Evolutionary conservation across 2,329 filamentous ascomycete species (phyloP).

Genomic region (Stachybotrys elegans): DNA sequence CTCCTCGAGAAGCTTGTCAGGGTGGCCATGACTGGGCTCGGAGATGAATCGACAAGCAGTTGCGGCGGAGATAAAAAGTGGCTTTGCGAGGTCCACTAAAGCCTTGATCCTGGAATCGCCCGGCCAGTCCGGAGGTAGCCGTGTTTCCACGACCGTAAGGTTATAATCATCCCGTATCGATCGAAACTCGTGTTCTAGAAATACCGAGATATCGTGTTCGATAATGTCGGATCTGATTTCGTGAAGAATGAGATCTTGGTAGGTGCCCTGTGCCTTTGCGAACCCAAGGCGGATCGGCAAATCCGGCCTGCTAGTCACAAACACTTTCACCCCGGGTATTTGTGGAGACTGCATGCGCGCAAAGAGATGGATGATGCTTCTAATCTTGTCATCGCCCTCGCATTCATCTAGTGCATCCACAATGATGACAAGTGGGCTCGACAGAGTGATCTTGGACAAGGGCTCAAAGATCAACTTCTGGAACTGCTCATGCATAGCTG

Average conservation of each 20-base stretch:
- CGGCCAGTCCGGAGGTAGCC: constrained; percentile 22
- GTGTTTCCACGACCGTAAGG: neutral
- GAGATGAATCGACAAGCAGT: constrained; percentile 23
- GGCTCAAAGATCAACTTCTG: constrained; percentile 24
- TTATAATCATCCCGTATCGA: neutral
- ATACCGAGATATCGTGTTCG: constrained; percentile 29
- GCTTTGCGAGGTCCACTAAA: constrained; percentile 22
- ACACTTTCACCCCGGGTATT: constrained; percentile 22
- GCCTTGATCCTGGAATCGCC: neutral
- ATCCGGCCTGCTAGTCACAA: constrained; percentile 37
- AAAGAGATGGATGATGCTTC: constrained; percentile 23
- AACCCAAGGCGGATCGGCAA: constrained; percentile 29
- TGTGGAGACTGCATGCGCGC: constrained; percentile 7
- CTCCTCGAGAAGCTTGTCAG: constrained; percentile 12
- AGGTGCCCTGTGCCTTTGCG: constrained; percentile 12
- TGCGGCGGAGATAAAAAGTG: constrained; percentile 30
- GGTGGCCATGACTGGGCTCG: constrained; percentile 10
- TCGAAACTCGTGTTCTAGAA: constrained; percentile 13
- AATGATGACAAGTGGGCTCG: constrained; percentile 1
- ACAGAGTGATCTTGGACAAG: neutral
- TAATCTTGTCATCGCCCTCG: constrained; percentile 13
- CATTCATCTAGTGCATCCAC: constrained; percentile 1
- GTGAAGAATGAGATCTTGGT: constrained; percentile 27
- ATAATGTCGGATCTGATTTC: constrained; percentile 24
- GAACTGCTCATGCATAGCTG: constrained; percentile 29